Evolutionary conservation across 2,329 filamentous ascomycete species (phyloP).

Genomic region (Polytolypa hystricis): DNA sequence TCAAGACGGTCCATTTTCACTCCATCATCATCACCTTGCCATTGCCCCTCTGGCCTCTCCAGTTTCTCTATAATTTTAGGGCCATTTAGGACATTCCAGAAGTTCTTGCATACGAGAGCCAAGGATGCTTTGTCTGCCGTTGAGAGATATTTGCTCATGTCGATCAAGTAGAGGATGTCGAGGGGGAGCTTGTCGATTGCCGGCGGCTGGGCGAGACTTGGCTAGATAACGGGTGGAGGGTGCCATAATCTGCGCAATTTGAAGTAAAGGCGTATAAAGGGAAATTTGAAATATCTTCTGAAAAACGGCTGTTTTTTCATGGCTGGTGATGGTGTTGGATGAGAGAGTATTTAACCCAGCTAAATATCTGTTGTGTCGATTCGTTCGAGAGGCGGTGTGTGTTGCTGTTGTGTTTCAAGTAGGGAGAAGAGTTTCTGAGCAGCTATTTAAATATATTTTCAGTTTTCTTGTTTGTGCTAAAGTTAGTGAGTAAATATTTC

Average conservation of each 20-base stretch:
- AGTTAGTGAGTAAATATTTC: too few relatives aligned
- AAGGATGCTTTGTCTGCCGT: conserved; percentile 2
- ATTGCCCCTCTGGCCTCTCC: not conserved
- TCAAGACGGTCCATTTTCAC: conserved; percentile 1
- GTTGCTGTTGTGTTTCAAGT: too few relatives aligned
- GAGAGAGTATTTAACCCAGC: not conserved
- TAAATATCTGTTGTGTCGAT: not conserved
- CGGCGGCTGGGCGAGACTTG: not conserved
- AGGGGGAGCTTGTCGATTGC: not conserved
- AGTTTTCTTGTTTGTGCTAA: too few relatives aligned
- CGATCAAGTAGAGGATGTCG: conserved; percentile 4
- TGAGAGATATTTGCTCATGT: not conserved
- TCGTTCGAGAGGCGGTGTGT: not conserved
- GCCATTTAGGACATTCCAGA: conserved; percentile 3
- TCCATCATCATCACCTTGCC: not conserved
- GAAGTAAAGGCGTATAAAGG: not conserved
- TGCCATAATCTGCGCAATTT: not conserved
- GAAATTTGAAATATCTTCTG: not conserved
- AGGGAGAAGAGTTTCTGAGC: too few relatives aligned
- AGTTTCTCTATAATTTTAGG: conserved; percentile 1
- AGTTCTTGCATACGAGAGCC: conserved; percentile 2
- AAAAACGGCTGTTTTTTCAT: not conserved
- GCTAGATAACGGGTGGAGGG: not conserved
- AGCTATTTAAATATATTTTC: too few relatives aligned
- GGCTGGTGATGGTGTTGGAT: not conserved